Evolutionary conservation across 306 rosid species (phyloP), one percentile per base, ranked within the genome.

Genomic region (Cyclanthera cordifolia): DNA sequence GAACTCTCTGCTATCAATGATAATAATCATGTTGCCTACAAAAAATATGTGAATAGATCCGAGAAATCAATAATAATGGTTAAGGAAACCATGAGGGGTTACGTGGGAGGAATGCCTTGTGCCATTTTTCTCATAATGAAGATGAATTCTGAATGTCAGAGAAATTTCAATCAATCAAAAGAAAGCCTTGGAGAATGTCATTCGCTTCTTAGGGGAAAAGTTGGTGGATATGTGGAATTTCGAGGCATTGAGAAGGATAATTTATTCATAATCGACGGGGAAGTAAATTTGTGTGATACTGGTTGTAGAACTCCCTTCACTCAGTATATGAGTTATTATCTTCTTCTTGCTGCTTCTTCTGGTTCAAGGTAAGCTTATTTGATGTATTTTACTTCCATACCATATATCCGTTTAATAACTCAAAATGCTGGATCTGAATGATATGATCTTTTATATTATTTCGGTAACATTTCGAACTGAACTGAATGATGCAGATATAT

Each of bases 301-400:
- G 78, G 67, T 69, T 37, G 46, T 46, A 61, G 69, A 74, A 78
- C 75, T 61, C 82, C 82, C 63, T 78, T 73, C 73, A 78, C 78
- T 34, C 82, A 78, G 32, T 73, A 70, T 47, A 78, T 78, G 78
- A 76, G 49, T 54, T 78, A 78, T 64, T 61, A 55, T 48, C 75
- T 78, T 63, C 78, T 74, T 39, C 82, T 78, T 10, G 75, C 43
- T 8, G 82, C 78, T 73, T 70, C 82, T 19, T 69, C 78, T 34
- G 82, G 78, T 17, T 46, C 75, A 61, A 78, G 82, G 82, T 63
- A n/a, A n/a, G n/a, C 28, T 63, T 52, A 0, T 47, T 68, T 25
- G 37, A n/a, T 54, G 64, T 20, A 41, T 60, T 73, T 61, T 54
- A 14, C 72, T 52, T 59, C 4, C 28, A 2, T 16, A 28, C 4